phyloP scores from a whole-genome alignment of 495 filamentous ascomycete species.

The Copromyces sp. region DNA sequence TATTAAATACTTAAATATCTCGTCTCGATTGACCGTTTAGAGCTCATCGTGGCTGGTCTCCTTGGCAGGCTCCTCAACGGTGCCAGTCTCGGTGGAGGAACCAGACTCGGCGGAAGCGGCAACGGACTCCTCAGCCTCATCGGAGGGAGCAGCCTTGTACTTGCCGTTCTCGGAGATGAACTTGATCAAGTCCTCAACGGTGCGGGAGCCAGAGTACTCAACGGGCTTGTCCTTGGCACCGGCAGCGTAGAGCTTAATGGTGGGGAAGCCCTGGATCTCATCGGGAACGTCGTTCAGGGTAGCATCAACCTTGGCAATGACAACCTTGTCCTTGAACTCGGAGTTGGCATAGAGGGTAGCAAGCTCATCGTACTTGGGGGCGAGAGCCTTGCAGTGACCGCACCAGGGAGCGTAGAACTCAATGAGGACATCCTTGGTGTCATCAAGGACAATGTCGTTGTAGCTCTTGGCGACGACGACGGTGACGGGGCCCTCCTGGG shows the following conservation, averaged over 20 bases:
- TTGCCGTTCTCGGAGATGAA: conserved; percentile 95
- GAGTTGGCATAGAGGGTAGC: conserved; percentile 65
- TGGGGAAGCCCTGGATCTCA: conserved; percentile 95
- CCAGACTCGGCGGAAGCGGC: conserved; percentile 44
- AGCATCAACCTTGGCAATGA: conserved; percentile 95
- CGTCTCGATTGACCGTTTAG: conserved; percentile 29
- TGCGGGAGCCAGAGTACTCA: conserved; percentile 81
- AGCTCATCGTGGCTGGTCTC: conserved; percentile 53
- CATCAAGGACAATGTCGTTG: conserved; percentile 82
- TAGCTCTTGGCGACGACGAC: conserved; percentile 93
- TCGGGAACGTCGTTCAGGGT: conserved; percentile 95
- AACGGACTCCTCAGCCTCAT: conserved; percentile 44
- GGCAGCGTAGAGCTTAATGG: conserved; percentile 96
- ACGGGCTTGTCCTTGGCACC: conserved; percentile 76
- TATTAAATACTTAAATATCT: not conserved
- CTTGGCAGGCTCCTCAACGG: conserved; percentile 30
- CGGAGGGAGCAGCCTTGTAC: conserved; percentile 55
- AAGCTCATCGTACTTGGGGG: conserved; percentile 87
- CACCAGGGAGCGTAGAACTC: conserved; percentile 99
- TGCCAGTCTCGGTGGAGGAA: conserved; percentile 12
- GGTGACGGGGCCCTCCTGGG: conserved; percentile 79
- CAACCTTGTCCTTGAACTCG: conserved; percentile 70
- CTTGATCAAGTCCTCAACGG: conserved; percentile 83
- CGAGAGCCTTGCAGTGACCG: conserved; percentile 95
- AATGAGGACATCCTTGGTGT: conserved; percentile 91